Conservation (phyloP, 306 rosid species). For the Corylus avellana region DNA sequence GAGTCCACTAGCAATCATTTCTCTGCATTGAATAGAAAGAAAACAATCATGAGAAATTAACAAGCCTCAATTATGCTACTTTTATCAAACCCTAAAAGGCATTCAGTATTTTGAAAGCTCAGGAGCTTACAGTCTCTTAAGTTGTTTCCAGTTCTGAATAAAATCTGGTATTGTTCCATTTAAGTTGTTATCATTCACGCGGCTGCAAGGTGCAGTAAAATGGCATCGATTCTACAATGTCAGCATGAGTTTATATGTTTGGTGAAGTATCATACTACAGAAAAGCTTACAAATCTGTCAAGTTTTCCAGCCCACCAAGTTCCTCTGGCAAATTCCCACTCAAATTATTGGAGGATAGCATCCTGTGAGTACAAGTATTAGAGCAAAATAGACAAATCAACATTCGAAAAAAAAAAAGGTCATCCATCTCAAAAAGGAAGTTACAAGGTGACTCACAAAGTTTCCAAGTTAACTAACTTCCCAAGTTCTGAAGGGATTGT, state of each 20-base stretch:
- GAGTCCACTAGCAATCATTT: constrained; percentile 11
- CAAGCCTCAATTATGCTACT: neutral
- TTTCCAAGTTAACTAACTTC: constrained; percentile 15
- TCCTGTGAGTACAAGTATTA: constrained; percentile 1
- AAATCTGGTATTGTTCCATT: constrained; percentile 9
- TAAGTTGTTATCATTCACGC: constrained; percentile 2
- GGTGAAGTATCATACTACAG: neutral
- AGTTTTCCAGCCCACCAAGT: constrained; percentile 14
- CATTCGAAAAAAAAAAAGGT: neutral
- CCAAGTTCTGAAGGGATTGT: constrained; percentile 35
- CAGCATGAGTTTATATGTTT: neutral
- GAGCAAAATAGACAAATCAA: neutral
- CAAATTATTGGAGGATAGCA: constrained; percentile 26
- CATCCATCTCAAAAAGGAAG: neutral
- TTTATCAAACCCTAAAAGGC: neutral
- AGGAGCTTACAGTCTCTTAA: neutral
- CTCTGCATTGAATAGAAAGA: neutral
- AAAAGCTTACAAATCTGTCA: constrained; percentile 22
- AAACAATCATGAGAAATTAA: neutral
- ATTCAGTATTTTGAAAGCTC: neutral
- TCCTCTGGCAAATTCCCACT: constrained; percentile 21
- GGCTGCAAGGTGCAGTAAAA: neutral
- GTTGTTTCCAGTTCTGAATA: neutral
- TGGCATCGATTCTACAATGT: neutral
- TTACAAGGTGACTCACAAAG: constrained; percentile 2